A percentile compares a stretch with the other conserved stretches of the same genome.
phyloP scores from a whole-genome alignment of 768 basidiomycete species.

The Podaxis sp. region DNA sequence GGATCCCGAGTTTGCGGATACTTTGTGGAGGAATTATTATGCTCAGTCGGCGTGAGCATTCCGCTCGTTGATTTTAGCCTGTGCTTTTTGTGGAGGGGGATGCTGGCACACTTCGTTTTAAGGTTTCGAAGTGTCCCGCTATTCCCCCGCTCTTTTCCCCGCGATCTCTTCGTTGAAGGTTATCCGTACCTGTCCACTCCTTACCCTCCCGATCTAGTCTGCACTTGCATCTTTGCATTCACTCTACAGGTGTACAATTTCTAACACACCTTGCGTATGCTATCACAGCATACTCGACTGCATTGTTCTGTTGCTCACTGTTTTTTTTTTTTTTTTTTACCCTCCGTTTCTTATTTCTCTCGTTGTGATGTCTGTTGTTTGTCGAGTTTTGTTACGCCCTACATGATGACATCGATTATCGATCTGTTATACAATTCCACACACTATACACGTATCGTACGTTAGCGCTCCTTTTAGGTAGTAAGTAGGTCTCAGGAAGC shows the following conservation, averaged over 20 bases:
- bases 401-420: no score
- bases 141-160: background rate
- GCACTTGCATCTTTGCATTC: background rate
- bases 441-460: no score
- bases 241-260: background rate
- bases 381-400: no score
- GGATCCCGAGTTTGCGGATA: conserved; percentile 62
- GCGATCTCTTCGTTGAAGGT: background rate
- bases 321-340: no score
- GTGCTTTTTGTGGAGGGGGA: background rate
- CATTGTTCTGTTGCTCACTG: background rate
- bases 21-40: conserved; percentile 8
- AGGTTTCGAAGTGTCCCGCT: background rate
- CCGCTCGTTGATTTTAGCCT: background rate
- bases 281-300: background rate
- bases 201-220: background rate
- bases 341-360: background rate
- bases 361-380: no score
- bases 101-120: no score
- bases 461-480: no score
- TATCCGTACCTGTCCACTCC: background rate
- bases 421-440: no score
- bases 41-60: background rate
- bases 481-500: no score
- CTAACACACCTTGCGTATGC: background rate